phyloP scores from a whole-genome alignment of 306 rosid species.

The Biancaea sappan region DNA sequence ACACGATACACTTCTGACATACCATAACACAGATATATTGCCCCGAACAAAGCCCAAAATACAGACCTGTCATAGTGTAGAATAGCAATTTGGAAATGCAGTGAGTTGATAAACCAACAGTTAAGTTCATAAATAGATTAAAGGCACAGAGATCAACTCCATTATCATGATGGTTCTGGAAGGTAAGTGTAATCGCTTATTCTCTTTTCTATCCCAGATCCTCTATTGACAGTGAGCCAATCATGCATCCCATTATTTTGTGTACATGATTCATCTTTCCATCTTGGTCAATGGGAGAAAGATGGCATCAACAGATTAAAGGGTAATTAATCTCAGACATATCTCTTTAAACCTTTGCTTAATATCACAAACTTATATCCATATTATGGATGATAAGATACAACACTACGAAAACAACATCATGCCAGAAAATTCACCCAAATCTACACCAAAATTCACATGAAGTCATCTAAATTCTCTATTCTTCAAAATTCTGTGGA shows the following conservation, averaged over 20 bases:
- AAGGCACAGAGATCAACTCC: slow-evolving; percentile 17
- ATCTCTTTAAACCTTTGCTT: not conserved
- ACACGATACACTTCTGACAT: slow-evolving; percentile 91
- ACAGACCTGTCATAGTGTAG: slow-evolving; percentile 59
- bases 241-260: not conserved
- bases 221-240: not conserved
- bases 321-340: not conserved
- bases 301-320: slow-evolving; percentile 2
- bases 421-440: not conserved
- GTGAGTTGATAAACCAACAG: not conserved
- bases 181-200: not conserved
- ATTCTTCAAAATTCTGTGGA: slow-evolving; percentile 1
- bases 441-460: not conserved
- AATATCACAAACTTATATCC: not conserved
- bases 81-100: slow-evolving; percentile 16
- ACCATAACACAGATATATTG: slow-evolving; percentile 86
- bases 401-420: not conserved
- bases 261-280: slow-evolving; percentile 11
- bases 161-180: slow-evolving; percentile 13
- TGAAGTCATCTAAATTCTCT: not conserved
- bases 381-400: not conserved
- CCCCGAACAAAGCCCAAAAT: slow-evolving; percentile 92
- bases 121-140: slow-evolving; percentile 15
- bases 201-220: not conserved
- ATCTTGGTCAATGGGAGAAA: slow-evolving; percentile 21